Evolutionary conservation across 805 yeast species (phyloP).

Genomic region (Candida arabinofermentans): DNA sequence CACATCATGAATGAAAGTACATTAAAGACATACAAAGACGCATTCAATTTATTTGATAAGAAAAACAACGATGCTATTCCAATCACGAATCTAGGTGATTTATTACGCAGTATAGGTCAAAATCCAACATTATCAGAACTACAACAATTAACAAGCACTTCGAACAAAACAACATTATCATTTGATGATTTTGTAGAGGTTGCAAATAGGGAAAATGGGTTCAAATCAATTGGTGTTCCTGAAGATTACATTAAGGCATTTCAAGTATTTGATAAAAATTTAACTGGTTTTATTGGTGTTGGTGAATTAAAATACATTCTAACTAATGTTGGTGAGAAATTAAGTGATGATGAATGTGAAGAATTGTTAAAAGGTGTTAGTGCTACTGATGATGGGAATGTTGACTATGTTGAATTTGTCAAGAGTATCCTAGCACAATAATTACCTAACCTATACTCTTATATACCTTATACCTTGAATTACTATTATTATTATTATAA

Average conservation of each 20-base stretch:
- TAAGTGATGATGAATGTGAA: slow-evolving; percentile 87
- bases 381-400: slow-evolving; percentile 89
- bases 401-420: slow-evolving; percentile 92
- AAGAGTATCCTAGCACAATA: slow-evolving; percentile 89
- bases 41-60: slow-evolving; percentile 94
- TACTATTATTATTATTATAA: not conserved
- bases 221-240: slow-evolving; percentile 82
- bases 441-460: slow-evolving; percentile 2
- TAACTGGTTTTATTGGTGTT: slow-evolving; percentile 93
- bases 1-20: too few relatives aligned
- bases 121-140: slow-evolving; percentile 94
- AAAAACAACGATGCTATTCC: slow-evolving; percentile 93
- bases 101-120: slow-evolving; percentile 95
- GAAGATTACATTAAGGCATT: slow-evolving; percentile 92
- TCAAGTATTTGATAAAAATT: slow-evolving; percentile 96
- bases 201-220: slow-evolving; percentile 83
- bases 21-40: slow-evolving; percentile 57
- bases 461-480: not conserved
- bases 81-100: slow-evolving; percentile 80
- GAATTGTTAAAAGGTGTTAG: slow-evolving; percentile 94
- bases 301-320: slow-evolving; percentile 94
- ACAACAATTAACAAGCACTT: slow-evolving; percentile 43
- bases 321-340: slow-evolving; percentile 93
- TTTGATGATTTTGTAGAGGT: slow-evolving; percentile 74
- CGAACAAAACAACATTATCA: slow-evolving; percentile 40